These are phyloP conservation scores for Setaria italica DNA, from an alignment of 202 grass and related monocot species.

Conservation along the genomic window DNA sequence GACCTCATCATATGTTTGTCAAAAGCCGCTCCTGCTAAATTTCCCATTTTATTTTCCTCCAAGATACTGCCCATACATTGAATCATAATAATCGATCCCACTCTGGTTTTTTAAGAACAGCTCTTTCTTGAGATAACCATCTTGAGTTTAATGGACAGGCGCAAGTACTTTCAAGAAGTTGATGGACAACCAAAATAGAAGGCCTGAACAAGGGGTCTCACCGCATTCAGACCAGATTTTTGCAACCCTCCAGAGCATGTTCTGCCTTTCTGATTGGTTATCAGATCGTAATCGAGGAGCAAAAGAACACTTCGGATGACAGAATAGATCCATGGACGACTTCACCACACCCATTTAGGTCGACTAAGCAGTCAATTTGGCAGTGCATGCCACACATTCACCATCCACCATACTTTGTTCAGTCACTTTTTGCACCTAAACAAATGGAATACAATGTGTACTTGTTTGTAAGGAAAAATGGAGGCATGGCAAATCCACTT, in stretches of 20 bases:
- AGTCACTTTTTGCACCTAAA: constrained; percentile 20
- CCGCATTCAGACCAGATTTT: constrained; percentile 36
- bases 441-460: constrained; percentile 16
- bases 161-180: constrained; percentile 70
- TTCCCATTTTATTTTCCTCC: not conserved
- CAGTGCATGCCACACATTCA: not conserved
- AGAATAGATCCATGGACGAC: constrained; percentile 23
- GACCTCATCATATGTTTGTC: not conserved
- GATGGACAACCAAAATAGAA: constrained; percentile 51
- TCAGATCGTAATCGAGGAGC: not conserved
- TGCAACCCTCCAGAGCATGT: constrained; percentile 17
- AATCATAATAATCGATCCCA: constrained; percentile 1
- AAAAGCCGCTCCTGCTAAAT: not conserved
- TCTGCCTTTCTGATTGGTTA: constrained; percentile 25
- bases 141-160: constrained; percentile 55
- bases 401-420: constrained; percentile 23
- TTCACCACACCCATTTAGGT: not conserved
- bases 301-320: not conserved
- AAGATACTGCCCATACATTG: constrained; percentile 15
- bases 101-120: not conserved
- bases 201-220: not conserved
- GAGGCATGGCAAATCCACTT: not conserved
- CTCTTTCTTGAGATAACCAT: constrained; percentile 42
- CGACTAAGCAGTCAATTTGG: constrained; percentile 18
- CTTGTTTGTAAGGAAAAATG: not conserved